Percentiles rank a stretch among this genome's conserved stretches.
Evolutionary conservation across 768 basidiomycete species (phyloP).

Genomic region (Boletus subparvulus): DNA sequence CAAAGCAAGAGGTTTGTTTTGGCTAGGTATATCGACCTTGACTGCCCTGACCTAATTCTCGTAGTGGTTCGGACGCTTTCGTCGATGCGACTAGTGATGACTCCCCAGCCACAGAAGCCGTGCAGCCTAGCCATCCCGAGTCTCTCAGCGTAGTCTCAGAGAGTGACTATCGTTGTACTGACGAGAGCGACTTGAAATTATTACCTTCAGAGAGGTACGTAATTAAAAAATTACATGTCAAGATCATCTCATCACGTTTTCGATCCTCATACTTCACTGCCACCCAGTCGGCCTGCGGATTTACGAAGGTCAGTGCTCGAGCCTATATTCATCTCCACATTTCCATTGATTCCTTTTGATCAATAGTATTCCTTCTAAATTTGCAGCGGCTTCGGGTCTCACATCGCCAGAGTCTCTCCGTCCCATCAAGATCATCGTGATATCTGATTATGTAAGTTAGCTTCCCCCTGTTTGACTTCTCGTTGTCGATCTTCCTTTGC

Average conservation of each 20-base stretch:
- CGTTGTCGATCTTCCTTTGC: too few species aligned
- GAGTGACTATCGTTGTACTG: slow-evolving; percentile 21
- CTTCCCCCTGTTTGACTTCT: not conserved
- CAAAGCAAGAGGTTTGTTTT: slow-evolving; percentile 16
- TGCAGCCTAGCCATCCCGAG: not conserved
- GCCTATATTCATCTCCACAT: not conserved
- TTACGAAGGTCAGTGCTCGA: slow-evolving; percentile 18
- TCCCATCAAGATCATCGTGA: slow-evolving; percentile 31
- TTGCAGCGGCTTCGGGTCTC: not conserved
- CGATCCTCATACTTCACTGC: not conserved
- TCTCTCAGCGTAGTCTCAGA: slow-evolving; percentile 26
- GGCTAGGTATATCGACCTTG: not conserved
- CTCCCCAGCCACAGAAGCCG: too few species aligned
- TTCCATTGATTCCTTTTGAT: not conserved
- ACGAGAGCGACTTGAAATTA: not conserved
- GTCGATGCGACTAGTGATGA: not conserved
- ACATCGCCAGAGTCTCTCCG: slow-evolving; percentile 17
- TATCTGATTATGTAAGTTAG: slow-evolving; percentile 32
- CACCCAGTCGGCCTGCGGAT: slow-evolving; percentile 6
- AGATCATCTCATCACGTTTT: not conserved
- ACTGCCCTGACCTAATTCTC: not conserved
- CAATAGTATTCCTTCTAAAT: slow-evolving; percentile 21
- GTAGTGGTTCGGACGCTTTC: not conserved
- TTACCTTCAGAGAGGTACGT: slow-evolving; percentile 10
- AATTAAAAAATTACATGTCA: not conserved